Conservation (phyloP, 106 monocot genomes). For the Ottelia alismoides region DNA sequence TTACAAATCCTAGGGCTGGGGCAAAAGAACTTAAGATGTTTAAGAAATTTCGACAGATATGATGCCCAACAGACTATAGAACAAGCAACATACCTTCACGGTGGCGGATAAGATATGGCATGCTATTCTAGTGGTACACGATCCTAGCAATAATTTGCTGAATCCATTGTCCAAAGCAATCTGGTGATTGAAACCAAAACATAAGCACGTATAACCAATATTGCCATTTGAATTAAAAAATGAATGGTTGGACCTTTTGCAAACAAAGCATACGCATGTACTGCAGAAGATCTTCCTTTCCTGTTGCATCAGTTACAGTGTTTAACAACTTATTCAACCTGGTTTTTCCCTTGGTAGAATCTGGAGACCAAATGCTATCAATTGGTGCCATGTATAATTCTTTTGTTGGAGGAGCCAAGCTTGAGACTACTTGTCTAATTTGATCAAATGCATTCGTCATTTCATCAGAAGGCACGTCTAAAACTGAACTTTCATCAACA, state of each 20-base stretch:
- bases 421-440: conserved; percentile 41
- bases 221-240: background rate
- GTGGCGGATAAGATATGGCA: conserved; percentile 69
- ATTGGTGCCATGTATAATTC: conserved; percentile 47
- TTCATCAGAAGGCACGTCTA: conserved; percentile 7
- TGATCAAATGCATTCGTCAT: conserved; percentile 35
- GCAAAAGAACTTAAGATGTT: too few relatives aligned
- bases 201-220: background rate
- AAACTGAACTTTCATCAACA: conserved; percentile 55
- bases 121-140: conserved; percentile 69
- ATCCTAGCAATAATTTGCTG: conserved; percentile 70
- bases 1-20: too few relatives aligned
- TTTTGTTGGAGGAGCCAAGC: conserved; percentile 42
- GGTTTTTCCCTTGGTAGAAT: conserved; percentile 17
- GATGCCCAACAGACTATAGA: too few relatives aligned
- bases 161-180: conserved; percentile 81
- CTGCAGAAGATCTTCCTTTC: conserved; percentile 75
- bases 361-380: conserved; percentile 34
- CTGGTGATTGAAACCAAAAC: conserved; percentile 28
- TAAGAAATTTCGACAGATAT: too few relatives aligned
- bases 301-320: conserved; percentile 59
- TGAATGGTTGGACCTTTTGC: conserved; percentile 51
- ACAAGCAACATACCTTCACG: conserved; percentile 95
- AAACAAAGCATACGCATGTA: conserved; percentile 56
- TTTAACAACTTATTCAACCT: conserved; percentile 33